Base-by-base conservation (phyloP, 73 alveolate genomes). In the Blepharisma stoltei region DNA sequence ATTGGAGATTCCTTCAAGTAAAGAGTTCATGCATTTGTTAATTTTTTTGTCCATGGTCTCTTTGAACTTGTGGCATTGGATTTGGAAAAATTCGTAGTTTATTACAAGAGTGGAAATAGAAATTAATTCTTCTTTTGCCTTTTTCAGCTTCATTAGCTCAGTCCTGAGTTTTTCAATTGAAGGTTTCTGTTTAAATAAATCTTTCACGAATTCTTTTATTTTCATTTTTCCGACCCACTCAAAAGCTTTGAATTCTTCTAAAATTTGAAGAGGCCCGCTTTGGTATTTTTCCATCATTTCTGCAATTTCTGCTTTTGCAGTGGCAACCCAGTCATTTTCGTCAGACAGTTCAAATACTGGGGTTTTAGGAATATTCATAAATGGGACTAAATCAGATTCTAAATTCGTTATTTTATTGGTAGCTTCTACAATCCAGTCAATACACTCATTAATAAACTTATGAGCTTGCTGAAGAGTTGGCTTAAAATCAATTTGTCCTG, bases 351-450 rank as follows among this genome's bases (percentile, higher is more conserved):
- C 78, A 77, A 77, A 88, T 66, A 83, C 86, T 1, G 92, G 87
- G 54, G 65, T 66, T 65, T 67, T 80, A 7, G 52, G 87, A 41
- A 68, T 86, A 38, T 84, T 77, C 55, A 88, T 70, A 83, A 88
- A 88, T 2, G 95, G 95, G 89, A 88, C 88, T 11, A 88, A 50
- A 50, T 84, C 95, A 43, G 55, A 71, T 55, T 88, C 95, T 14
- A 88, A 67, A 70, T 67, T 76, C 49, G 65, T 48, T 41, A 88
- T 88, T 23, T 68, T 41, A 70, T 80, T 84, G 46, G 89, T 83
- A 1, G 90, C 81, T 27, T 50, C 76, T 0, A 88, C 79, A 38
- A 88, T 70, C 84, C 54, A 80, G 0, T 54, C 50, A 6, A 87
- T n/a, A 11, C 87, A 81, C 2, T 54, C 38, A 21, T 21, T 20